These are phyloP conservation scores for Erodium maritimum DNA, from an alignment of 345 rosid genomes.

Conservation along the genomic window DNA sequence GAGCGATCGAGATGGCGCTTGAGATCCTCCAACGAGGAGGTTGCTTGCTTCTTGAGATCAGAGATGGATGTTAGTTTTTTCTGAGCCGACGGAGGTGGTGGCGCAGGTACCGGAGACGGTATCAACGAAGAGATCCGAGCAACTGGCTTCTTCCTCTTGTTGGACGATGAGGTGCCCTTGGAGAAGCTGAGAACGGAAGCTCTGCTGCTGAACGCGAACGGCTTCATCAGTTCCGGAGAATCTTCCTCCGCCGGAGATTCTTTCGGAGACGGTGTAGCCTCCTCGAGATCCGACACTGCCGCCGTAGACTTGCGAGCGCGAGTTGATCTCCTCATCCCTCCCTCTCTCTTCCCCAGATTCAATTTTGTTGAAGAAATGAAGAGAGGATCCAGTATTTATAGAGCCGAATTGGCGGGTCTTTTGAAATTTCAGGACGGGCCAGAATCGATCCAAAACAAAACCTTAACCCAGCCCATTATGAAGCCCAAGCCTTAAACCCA, in stretches of 20 bases:
- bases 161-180: constrained; percentile 6
- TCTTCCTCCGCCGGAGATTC: neutral
- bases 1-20: constrained; percentile 33
- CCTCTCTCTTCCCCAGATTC: neutral
- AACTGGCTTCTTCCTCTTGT: neutral
- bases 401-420: constrained; percentile 11
- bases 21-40: constrained; percentile 29
- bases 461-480: neutral
- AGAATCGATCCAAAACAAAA: too few species aligned
- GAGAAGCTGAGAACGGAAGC: constrained; percentile 3
- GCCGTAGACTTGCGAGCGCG: neutral
- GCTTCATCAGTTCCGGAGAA: neutral
- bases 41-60: constrained; percentile 29
- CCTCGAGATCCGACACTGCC: neutral
- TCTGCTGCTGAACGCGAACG: neutral
- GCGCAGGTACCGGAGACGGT: neutral
- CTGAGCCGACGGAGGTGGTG: constrained; percentile 1
- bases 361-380: too few species aligned
- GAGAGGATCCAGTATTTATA: neutral
- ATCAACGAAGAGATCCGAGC: constrained; percentile 1
- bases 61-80: constrained; percentile 19
- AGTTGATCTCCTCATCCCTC: neutral
- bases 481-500: neutral
- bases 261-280: neutral
- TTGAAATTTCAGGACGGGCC: constrained; percentile 8